These are phyloP conservation scores for Fusarium abutilonis DNA, from an alignment of 2,329 filamentous ascomycete genomes.

Conservation along the genomic window DNA sequence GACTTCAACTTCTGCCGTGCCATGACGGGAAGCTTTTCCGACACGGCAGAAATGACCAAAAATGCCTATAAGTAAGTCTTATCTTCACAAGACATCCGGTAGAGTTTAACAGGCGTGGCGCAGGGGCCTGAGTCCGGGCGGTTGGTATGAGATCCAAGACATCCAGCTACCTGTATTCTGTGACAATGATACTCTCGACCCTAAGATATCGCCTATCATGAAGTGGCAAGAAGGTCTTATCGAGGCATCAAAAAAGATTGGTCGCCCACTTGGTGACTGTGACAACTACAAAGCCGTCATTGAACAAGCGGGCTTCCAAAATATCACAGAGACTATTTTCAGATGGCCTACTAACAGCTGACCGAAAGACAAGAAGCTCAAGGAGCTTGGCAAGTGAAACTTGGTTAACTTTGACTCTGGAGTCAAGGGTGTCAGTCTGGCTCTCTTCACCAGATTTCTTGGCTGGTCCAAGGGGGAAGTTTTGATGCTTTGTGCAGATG, in stretches of 20 bases:
- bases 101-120: fast-evolving
- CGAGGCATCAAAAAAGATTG: constrained; percentile 24
- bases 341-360: constrained; percentile 39
- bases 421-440: constrained; percentile 25
- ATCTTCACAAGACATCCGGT: fast-evolving
- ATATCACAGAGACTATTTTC: constrained; percentile 25
- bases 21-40: constrained; percentile 27
- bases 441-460: constrained; percentile 25
- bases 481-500: constrained; percentile 14
- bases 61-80: constrained; percentile 5
- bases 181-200: constrained; percentile 14
- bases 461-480: constrained; percentile 23
- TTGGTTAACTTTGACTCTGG: constrained; percentile 27
- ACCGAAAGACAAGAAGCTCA: constrained; percentile 27
- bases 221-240: constrained; percentile 27
- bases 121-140: constrained; percentile 11
- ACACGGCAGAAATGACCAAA: not conserved
- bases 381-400: constrained; percentile 32
- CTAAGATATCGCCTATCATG: not conserved
- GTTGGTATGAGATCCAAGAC: constrained; percentile 32
- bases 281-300: constrained; percentile 30
- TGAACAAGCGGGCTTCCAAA: constrained; percentile 15
- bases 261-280: constrained; percentile 30
- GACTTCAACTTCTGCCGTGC: constrained; percentile 31
- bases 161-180: constrained; percentile 28